Evolutionary conservation across 202 grass and related monocot species (phyloP), one percentile per base, ranked within the genome.

Genomic region (Panicum virgatum): DNA sequence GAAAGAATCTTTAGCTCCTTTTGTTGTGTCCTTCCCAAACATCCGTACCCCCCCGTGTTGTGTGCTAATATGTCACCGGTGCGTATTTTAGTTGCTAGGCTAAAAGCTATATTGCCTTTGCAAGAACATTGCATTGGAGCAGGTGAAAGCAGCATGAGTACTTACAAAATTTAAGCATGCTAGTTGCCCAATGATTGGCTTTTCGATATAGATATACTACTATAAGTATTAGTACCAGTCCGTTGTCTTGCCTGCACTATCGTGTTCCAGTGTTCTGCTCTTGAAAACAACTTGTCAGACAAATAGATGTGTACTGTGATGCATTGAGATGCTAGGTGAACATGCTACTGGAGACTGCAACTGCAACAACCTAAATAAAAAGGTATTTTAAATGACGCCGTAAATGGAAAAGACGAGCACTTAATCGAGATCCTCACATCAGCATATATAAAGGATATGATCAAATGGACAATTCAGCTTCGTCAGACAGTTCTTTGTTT

Each of bases 1-100:
- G 79, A 89, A 90, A 88, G 82, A 86, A 94, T 89, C 81, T 85
- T 62, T 38, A 70, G 27, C 73, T 19, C 57, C 79, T 72, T 86
- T 91, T 88, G 72, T 52, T 27, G 29, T 66, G 57, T 73, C 43
- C 45, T 78, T 67, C 63, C 30, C 67, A 82, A 42, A 86, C 73
- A 86, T 83, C 67, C 69, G 50, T 69, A 78, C 83, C 78, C 51
- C 51, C 18, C 79, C 51, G 73, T 82, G 73, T 12, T 67, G 66
- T 83, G n/a, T n/a, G n/a, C n/a, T n/a, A n/a, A n/a, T n/a, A n/a
- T n/a, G n/a, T n/a, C n/a, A n/a, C n/a, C n/a, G n/a, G n/a, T n/a
- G 23, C 58, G 66, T 82, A 82, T 85, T 82, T 82, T 86, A 85
- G 56, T 65, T 43, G 30, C 9, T 52, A 61, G 30, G 58, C 58